Evolutionary conservation across 441 rosid genomes (phyloP), one percentile per base, ranked within the genome.

Genomic region (Erodium trifolium): DNA sequence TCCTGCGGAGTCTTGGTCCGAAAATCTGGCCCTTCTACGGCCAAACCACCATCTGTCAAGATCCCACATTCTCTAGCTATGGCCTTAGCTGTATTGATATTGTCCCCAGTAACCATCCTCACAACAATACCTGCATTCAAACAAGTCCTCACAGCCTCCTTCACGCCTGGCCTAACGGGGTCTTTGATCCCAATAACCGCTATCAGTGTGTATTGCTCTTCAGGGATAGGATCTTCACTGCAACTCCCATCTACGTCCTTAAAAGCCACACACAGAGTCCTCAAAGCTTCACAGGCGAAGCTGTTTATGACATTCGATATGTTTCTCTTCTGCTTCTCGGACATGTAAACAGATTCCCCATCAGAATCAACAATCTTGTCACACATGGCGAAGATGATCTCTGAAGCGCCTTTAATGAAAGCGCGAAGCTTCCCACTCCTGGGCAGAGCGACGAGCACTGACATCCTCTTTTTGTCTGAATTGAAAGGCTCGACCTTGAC

Each of bases 401-500:
- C 86, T 27, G 86, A 77, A 35, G 86, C 86, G 60, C 86, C 86
- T 74, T 83, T 82, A 79, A 87, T 79, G 63, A 79, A 79, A 57
- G 80, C 81, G 16, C 79, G 72, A 17, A 64, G 41, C 19, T 82
- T 73, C 0, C 73, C 60, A 0, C 67, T 73, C 18, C 79, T 43
- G 23, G 88, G 82, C 29, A 79, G 78, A 49, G 88, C 78, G 17
- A 83, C 84, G 12, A 88, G 80, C 63, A 85, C 85, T 16, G 88
- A 80, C 91, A 88, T 88, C 78, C 76, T 85, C 72, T 88, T 88
- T 81, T 77, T 85, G 18, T 68, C 86, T 10, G 93, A 88, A 71
- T 84, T 88, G 78, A 88, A 88, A 35, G 90, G 89, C 72, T 84
- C 86, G 34, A 87, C 80, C 74, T 80, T 84, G 5, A 82, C 77